phyloP scores from a whole-genome alignment of 257 asterid genomes.

The Salvia splendens region DNA sequence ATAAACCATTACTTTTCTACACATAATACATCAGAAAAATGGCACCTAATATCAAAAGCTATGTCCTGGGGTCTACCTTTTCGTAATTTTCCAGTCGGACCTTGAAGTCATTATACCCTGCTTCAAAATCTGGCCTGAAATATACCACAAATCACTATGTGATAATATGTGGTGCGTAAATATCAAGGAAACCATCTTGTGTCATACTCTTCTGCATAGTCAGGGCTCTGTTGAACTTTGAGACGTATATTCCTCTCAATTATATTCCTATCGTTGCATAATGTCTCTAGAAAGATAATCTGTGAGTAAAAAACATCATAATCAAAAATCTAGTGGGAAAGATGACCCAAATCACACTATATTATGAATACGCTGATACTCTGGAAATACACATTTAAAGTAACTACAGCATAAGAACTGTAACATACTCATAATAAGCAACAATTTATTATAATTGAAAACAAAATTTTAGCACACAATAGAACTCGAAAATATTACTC shows the following conservation, averaged over 20 bases:
- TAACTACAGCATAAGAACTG: neutral
- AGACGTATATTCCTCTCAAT: conserved; percentile 98
- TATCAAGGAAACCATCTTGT: conserved; percentile 29
- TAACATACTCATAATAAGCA: neutral
- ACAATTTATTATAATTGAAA: neutral
- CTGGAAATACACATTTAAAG: conserved; percentile 17
- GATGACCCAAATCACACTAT: conserved; percentile 16
- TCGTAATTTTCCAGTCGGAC: conserved; percentile 89
- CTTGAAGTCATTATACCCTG: conserved; percentile 94
- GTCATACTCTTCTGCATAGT: conserved; percentile 92
- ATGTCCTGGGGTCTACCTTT: conserved; percentile 57
- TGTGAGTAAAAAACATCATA: conserved; percentile 38
- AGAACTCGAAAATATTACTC: neutral
- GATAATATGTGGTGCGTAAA: conserved; percentile 29
- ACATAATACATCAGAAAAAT: conserved; percentile 13
- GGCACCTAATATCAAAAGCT: conserved; percentile 21
- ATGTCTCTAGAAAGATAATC: conserved; percentile 91
- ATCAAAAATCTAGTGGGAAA: conserved; percentile 32
- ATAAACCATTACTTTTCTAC: conserved; percentile 30
- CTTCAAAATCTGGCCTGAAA: conserved; percentile 98
- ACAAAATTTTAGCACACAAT: neutral
- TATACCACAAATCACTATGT: conserved; percentile 34
- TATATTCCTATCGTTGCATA: conserved; percentile 81
- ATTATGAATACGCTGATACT: conserved; percentile 24
- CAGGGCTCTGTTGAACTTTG: conserved; percentile 99